Base-by-base conservation (phyloP, 331 rosid species). In the Arachis monticola region DNA sequence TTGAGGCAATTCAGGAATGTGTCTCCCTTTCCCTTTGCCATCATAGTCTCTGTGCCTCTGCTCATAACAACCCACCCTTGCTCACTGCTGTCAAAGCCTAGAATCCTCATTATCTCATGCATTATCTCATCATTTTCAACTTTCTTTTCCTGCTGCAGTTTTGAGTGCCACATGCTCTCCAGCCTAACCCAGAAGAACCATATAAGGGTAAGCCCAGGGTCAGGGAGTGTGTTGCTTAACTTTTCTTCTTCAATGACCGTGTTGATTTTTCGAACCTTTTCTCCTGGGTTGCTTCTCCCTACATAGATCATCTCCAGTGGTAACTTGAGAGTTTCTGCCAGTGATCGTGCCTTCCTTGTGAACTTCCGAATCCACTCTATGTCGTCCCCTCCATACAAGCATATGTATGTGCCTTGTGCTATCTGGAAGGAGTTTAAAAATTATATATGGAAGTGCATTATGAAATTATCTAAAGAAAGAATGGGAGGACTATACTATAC, bases 111-210 rank as follows among this genome's bases (percentile, higher is more conserved):
- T 4, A 91, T 77, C 58, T 88, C 92, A 47, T 57, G 78, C 94
- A 91, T 83, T 58, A 91, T 87, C 7, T 77, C 42, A 66, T 88
- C 97, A 0, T 46, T 79, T 47, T 81, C 81, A 2, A 69, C 75
- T 10, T 60, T 60, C 30, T 46, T 79, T 2, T 47, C 70, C 3
- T 82, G 88, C 22, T 88, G 86, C 8, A 83, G 65, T 61, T 87
- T 91, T 47, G 88, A 88, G 14, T 85, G 79, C 94, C 92, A 91
- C 97, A 89, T 88, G 86, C 97, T 85, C 64, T 85, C 94, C 0
- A 91, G 63, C 65, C 97, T 86, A 6, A 85, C 60, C 97, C 97
- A 91, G 79, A 91, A 91, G 87, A 72, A 88, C 94, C 97, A 91
- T 7, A 85, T 85, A 27, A 79, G 52, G 41, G 41, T 60, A 45